Conservation (phyloP, 306 rosid species). For the Lathyrus sativus region DNA sequence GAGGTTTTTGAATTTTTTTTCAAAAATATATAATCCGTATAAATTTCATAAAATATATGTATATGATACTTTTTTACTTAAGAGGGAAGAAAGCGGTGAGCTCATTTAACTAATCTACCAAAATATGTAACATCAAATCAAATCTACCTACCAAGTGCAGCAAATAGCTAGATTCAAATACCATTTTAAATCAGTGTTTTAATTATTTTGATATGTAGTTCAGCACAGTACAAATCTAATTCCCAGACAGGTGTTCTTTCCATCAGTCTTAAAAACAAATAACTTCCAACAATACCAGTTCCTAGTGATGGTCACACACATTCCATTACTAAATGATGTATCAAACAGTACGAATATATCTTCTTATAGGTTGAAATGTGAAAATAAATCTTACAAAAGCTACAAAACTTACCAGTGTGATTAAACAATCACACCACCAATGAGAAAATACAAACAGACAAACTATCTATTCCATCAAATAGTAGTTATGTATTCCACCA, state of each 20-base stretch:
- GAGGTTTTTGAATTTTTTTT: neutral
- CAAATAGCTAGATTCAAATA: constrained; percentile 8
- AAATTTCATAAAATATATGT: neutral
- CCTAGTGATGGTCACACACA: neutral
- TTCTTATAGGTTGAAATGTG: constrained; percentile 3
- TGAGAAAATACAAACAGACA: constrained; percentile 3
- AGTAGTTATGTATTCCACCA: constrained; percentile 8
- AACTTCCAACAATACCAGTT: constrained; percentile 8
- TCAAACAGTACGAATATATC: constrained; percentile 5
- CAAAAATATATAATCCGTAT: neutral
- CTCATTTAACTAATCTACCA: neutral
- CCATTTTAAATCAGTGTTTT: neutral
- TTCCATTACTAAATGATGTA: constrained; percentile 9
- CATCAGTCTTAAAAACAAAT: neutral
- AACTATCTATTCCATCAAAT: neutral
- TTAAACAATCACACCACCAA: constrained; percentile 16
- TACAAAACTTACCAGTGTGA: constrained; percentile 12
- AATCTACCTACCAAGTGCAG: constrained; percentile 10
- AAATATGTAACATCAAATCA: neutral
- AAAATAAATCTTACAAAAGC: constrained; percentile 11
- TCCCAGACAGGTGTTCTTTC: constrained; percentile 23
- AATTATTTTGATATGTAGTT: constrained; percentile 20
- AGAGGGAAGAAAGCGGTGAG: neutral
- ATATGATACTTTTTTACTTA: too few relatives aligned
- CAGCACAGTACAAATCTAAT: constrained; percentile 14